Percentiles rank a stretch among this genome's conserved stretches.
phyloP scores from a whole-genome alignment of 805 yeast species.

The Cyberlindnera xishuangbannaensis region DNA sequence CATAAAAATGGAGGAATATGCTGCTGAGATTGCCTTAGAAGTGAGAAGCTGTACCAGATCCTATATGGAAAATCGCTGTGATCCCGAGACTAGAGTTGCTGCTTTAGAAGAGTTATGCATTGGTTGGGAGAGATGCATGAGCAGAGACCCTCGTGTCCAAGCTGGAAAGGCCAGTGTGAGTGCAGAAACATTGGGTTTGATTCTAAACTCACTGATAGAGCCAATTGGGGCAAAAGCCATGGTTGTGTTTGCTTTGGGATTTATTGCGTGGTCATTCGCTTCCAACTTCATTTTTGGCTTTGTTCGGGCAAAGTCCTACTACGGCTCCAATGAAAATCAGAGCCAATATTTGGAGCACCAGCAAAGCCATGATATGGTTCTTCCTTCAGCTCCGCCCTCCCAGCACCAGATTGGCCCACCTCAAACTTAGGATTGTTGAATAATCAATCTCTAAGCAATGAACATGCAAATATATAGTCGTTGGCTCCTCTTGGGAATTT shows the following conservation, averaged over 20 bases:
- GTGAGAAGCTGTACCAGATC: slow-evolving; percentile 47
- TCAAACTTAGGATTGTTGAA: too few relatives aligned
- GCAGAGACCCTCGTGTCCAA: slow-evolving; percentile 37
- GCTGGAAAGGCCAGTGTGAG: slow-evolving; percentile 51
- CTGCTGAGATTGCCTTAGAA: slow-evolving; percentile 41
- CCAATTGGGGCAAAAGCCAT: slow-evolving; percentile 62
- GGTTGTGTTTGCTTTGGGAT: slow-evolving; percentile 33
- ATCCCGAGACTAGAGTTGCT: slow-evolving; percentile 48
- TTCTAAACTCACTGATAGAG: slow-evolving; percentile 58
- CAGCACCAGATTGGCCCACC: too few relatives aligned
- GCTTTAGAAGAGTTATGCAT: slow-evolving; percentile 52
- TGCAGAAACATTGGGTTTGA: slow-evolving; percentile 57
- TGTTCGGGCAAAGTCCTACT: slow-evolving; percentile 44
- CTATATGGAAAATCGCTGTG: slow-evolving; percentile 52
- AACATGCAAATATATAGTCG: too few relatives aligned
- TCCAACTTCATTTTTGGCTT: slow-evolving; percentile 66
- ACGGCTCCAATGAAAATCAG: slow-evolving; percentile 26
- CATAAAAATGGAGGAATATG: slow-evolving; percentile 42
- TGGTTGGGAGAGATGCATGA: slow-evolving; percentile 64
- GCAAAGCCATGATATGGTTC: slow-evolving; percentile 8
- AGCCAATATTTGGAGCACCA: slow-evolving; percentile 5
- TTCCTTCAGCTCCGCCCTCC: slow-evolving; percentile 6
- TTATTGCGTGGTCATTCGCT: slow-evolving; percentile 44
- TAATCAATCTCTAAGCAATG: too few relatives aligned
- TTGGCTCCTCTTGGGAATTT: too few relatives aligned